Evolutionary conservation across 768 basidiomycete species (phyloP).

Genomic region (Lentinula aciculospora): DNA sequence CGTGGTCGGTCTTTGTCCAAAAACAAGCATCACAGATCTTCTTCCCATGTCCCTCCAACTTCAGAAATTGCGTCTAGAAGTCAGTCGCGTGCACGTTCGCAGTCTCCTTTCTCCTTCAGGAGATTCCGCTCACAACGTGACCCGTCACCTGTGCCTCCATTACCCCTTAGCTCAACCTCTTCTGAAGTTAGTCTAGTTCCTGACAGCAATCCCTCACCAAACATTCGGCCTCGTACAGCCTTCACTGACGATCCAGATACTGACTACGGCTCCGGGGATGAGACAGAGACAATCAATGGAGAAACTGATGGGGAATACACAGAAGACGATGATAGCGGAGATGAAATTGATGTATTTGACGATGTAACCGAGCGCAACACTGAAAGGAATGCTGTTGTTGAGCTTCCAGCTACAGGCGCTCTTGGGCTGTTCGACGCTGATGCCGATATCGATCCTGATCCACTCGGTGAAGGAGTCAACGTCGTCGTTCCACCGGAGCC

Average conservation of each 20-base stretch:
- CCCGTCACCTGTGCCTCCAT: slow-evolving; percentile 43
- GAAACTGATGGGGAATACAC: slow-evolving; percentile 44
- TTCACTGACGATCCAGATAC: slow-evolving; percentile 51
- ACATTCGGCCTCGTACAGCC: slow-evolving; percentile 49
- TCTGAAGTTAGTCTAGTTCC: slow-evolving; percentile 54
- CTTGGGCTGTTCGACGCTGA: slow-evolving; percentile 32
- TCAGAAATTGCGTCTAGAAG: slow-evolving; percentile 39
- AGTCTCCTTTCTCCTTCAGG: slow-evolving; percentile 77
- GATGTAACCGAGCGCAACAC: slow-evolving; percentile 85
- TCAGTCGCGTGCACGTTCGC: slow-evolving; percentile 59
- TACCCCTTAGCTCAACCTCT: slow-evolving; percentile 50
- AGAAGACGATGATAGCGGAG: slow-evolving; percentile 56
- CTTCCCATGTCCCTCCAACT: slow-evolving; percentile 38
- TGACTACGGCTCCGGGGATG: slow-evolving; percentile 54
- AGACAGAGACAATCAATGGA: slow-evolving; percentile 42
- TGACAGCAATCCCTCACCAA: slow-evolving; percentile 50
- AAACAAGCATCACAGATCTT: slow-evolving; percentile 39
- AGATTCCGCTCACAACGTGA: slow-evolving; percentile 48
- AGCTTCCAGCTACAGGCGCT: slow-evolving; percentile 23
- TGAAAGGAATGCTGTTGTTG: slow-evolving; percentile 66
- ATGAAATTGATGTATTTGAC: slow-evolving; percentile 62
- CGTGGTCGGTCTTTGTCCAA: slow-evolving; percentile 51
- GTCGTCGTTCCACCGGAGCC: slow-evolving; percentile 81
- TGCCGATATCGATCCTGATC: slow-evolving; percentile 64
- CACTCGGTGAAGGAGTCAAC: slow-evolving; percentile 89